Evolutionary conservation across 331 rosid genomes (phyloP), one percentile per base, ranked within the genome.

Genomic region (Arachis monticola): DNA sequence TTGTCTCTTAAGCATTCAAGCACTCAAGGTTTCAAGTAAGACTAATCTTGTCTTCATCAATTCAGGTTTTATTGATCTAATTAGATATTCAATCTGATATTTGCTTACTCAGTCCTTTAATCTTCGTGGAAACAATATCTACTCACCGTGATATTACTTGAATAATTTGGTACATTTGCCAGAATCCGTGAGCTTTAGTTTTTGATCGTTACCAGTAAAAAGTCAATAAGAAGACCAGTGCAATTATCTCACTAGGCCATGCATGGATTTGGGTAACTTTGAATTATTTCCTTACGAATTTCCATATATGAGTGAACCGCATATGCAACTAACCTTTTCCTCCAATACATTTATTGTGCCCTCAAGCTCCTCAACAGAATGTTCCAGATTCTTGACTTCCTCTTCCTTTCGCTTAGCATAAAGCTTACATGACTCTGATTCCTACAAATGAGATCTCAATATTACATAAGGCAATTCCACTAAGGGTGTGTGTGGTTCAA

Each of bases 361-460:
- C 77, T 94, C 99, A 57, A 94, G 97, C 85, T 94, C 99, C 82
- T 91, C 99, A 79, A 94, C 87, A 72, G 99, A 94, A 79, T 59
- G 84, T 79, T 94, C 99, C 82, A 94, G 86, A 80, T 92, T 92
- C 84, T 85, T 90, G 67, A 92, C 97, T 76, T 94, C 99, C 87
- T 91, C 97, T 82, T 92, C 96, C 89, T 90, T 94, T 73, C 91
- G 88, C 77, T 92, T 92, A 11, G 99, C 95, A 69, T 84, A 87
- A 74, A 86, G 70, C 84, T 94, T 94, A 77, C 93, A 83, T 55
- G 92, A 88, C 84, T 87, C 93, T 9, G 97, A 87, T 76, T 86
- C 97, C 99, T 94, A 73, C 45, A 81, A 65, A 81, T 58, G 62
- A 31, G 22, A 83, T 69, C 72, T 66, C 51, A 77, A 47, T 64